Evolutionary conservation across 2,329 filamentous ascomycete species (phyloP), one percentile per base, ranked within the genome.

Genomic region (Alternaria hordeiaustralica): DNA sequence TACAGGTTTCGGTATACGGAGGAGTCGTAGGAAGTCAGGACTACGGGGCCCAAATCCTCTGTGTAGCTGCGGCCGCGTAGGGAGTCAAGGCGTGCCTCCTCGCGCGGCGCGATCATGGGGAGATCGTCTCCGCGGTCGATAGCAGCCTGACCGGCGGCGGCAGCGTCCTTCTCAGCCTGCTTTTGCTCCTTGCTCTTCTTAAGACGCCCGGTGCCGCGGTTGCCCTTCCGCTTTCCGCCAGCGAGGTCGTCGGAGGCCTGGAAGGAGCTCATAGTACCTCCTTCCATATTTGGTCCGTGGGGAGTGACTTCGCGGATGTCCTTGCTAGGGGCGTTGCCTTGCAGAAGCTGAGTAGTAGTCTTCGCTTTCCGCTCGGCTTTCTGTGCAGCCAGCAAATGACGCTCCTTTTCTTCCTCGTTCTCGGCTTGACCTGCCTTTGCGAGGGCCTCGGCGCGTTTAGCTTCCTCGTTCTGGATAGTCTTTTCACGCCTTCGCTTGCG

Each of bases 1-100:
- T 97, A 97, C 61, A 99, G 95, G 79, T 97, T 94, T 75, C 96
- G 94, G 83, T 96, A 99, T 18, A 92, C 94, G 78, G 97, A 97
- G 55, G 94, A 96, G 70, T 92, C 90, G 80, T 92, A 96, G 64
- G 88, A 86, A 63, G 76, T 78, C 21, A 78, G 56, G 23, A 78
- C 76, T 4, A 72, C 74, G 0, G 84, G 75, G 5, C 73, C 75
- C 2, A 78, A 61, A 65, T 87, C 86, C 70, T 87, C 85, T n/a
- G 83, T 81, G 65, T 85, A 82, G 67, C 80, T 82, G 47, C 79
- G 79, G 51, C 75, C 79, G 63, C 78, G 78, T 58, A 78, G 69
- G 10, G 79, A 77, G 75, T 84, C 82, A 58, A 85, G 66, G 66
- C 84, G 78, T 78, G 82, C 75, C 76, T 89, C 84, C 78, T 90